Evolutionary conservation across 345 rosid species (phyloP).

Genomic region (Populus alba): DNA sequence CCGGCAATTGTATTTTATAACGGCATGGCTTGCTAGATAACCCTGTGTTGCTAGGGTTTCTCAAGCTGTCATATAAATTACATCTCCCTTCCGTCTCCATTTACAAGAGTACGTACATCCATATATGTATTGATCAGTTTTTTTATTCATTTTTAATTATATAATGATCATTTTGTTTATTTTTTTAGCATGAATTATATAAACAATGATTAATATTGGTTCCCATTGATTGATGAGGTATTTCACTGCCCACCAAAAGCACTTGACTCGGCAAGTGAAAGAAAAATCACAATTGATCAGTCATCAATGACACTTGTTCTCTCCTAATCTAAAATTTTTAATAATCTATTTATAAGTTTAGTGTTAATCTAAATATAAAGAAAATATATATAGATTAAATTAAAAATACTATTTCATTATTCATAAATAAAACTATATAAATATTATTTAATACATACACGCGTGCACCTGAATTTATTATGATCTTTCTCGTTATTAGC

Average conservation of each 20-base stretch:
- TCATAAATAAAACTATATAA: no score
- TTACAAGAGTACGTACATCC: background rate
- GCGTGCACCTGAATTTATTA: background rate
- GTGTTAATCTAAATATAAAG: no score
- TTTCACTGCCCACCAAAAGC: background rate
- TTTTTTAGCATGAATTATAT: background rate
- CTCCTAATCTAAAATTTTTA: no score
- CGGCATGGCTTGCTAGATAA: background rate
- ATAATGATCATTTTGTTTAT: background rate
- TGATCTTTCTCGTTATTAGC: background rate
- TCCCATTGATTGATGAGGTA: background rate
- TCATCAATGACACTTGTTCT: background rate
- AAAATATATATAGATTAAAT: no score
- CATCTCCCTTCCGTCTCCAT: background rate
- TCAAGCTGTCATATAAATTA: background rate
- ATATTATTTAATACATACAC: background rate
- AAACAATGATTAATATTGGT: background rate
- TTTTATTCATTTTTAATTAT: background rate
- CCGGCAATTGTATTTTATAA: background rate
- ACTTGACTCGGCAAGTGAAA: background rate
- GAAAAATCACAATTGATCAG: background rate
- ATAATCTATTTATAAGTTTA: no score
- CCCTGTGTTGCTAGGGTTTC: conserved; percentile 19
- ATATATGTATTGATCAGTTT: background rate
- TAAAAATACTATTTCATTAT: no score